Conservation (phyloP, 129 eudicot genomes). For the Dittrichia graveolens region DNA sequence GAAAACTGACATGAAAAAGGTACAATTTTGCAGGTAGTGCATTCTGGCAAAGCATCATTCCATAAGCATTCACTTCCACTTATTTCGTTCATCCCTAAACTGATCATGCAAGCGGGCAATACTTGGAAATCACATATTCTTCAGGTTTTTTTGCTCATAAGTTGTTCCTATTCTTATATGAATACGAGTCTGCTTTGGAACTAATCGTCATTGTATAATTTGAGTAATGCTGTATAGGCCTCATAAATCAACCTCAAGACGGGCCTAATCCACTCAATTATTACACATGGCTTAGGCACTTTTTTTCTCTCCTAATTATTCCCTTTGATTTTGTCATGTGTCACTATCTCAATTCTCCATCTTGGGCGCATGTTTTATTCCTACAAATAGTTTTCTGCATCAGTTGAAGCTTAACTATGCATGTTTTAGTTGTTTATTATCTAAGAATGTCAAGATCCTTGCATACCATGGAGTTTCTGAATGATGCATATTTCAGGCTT, state of each 20-base stretch:
- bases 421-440: slow-evolving; percentile 11
- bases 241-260: too few species aligned
- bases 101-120: slow-evolving; percentile 51
- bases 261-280: too few species aligned
- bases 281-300: too few species aligned
- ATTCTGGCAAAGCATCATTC: slow-evolving; percentile 47
- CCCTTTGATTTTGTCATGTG: too few species aligned
- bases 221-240: not conserved
- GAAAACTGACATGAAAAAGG: not conserved
- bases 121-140: slow-evolving; percentile 71
- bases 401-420: not conserved
- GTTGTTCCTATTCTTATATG: slow-evolving; percentile 13
- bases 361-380: too few species aligned
- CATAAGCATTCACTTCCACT: slow-evolving; percentile 73
- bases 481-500: slow-evolving; percentile 56
- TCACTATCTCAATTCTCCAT: too few species aligned
- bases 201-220: not conserved
- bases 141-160: slow-evolving; percentile 46
- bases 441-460: slow-evolving; percentile 16
- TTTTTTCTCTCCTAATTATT: too few species aligned
- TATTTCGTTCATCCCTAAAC: slow-evolving; percentile 68
- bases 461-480: slow-evolving; percentile 9
- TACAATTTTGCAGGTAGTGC: slow-evolving; percentile 50
- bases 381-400: too few species aligned
- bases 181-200: not conserved